phyloP scores from a whole-genome alignment of 345 rosid genomes.

The Xanthoceras sorbifolium region DNA sequence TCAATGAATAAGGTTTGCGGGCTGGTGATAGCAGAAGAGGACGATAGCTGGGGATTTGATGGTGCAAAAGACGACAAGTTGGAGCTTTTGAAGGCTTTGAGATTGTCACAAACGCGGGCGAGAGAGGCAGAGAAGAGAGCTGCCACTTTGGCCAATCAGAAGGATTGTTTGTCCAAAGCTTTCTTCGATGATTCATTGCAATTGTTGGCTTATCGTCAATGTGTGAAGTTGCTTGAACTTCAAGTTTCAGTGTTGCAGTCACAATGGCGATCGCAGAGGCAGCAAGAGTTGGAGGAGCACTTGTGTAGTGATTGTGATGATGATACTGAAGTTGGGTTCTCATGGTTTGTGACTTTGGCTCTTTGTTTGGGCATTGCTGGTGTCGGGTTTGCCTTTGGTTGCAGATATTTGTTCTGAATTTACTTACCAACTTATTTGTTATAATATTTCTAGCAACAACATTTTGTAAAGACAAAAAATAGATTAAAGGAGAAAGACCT shows the following conservation, averaged over 20 bases:
- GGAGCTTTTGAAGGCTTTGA: conserved; percentile 62
- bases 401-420: conserved; percentile 24
- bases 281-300: not conserved
- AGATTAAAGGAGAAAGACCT: not conserved
- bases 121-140: conserved; percentile 66
- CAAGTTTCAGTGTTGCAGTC: conserved; percentile 37
- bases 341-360: conserved; percentile 41
- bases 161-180: conserved; percentile 36
- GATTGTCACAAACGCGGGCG: conserved; percentile 65
- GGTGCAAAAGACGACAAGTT: conserved; percentile 30
- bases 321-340: conserved; percentile 8
- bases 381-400: conserved; percentile 43
- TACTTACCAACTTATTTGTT: not conserved
- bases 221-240: conserved; percentile 55
- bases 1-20: conserved; percentile 23
- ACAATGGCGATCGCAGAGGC: too few relatives aligned
- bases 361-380: conserved; percentile 54
- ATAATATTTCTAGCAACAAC: not conserved
- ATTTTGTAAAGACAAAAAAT: too few relatives aligned
- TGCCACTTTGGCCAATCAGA: conserved; percentile 41
- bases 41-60: not conserved
- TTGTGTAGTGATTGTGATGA: conserved; percentile 7
- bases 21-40: conserved; percentile 3
- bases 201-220: conserved; percentile 45
- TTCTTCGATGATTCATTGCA: conserved; percentile 43